phyloP scores from a whole-genome alignment of 2,329 filamentous ascomycete species.

The Xylaria hypoxylon region DNA sequence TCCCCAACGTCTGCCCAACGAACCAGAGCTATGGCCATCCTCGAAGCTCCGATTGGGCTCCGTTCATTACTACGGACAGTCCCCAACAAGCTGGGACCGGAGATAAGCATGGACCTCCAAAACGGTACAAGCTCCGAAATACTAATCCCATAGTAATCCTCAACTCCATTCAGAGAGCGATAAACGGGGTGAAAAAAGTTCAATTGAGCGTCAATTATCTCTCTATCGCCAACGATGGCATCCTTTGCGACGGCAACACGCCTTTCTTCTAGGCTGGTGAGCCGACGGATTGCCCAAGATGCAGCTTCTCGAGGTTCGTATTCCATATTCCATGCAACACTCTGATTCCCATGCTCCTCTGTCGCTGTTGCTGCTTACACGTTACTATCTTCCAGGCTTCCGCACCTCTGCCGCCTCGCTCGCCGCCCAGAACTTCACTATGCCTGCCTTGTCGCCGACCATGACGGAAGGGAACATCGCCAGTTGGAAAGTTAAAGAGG shows the following conservation, averaged over 20 bases:
- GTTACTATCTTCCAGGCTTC: slow-evolving; percentile 63
- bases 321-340: slow-evolving; percentile 13
- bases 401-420: slow-evolving; percentile 70
- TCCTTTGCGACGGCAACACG: slow-evolving; percentile 74
- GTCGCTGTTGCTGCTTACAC: slow-evolving; percentile 24
- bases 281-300: slow-evolving; percentile 65
- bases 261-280: slow-evolving; percentile 69
- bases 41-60: slow-evolving; percentile 25
- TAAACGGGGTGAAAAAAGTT: slow-evolving; percentile 43
- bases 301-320: slow-evolving; percentile 68
- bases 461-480: slow-evolving; percentile 95
- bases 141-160: slow-evolving; percentile 25
- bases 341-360: slow-evolving; percentile 23
- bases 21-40: slow-evolving; percentile 4
- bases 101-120: slow-evolving; percentile 33
- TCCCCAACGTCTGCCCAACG: neutral
- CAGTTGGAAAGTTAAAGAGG: slow-evolving; percentile 87
- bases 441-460: slow-evolving; percentile 90
- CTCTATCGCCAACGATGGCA: slow-evolving; percentile 64
- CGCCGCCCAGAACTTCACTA: slow-evolving; percentile 87
- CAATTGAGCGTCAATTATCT: slow-evolving; percentile 46
- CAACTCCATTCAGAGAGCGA: slow-evolving; percentile 16
- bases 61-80: slow-evolving; percentile 42
- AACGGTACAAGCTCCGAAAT: slow-evolving; percentile 43
- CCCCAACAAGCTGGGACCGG: slow-evolving; percentile 47